A percentile compares a stretch with the other conserved stretches of the same genome.
phyloP scores from a whole-genome alignment of 2,329 filamentous ascomycete species.

The Alternaria rosae region DNA sequence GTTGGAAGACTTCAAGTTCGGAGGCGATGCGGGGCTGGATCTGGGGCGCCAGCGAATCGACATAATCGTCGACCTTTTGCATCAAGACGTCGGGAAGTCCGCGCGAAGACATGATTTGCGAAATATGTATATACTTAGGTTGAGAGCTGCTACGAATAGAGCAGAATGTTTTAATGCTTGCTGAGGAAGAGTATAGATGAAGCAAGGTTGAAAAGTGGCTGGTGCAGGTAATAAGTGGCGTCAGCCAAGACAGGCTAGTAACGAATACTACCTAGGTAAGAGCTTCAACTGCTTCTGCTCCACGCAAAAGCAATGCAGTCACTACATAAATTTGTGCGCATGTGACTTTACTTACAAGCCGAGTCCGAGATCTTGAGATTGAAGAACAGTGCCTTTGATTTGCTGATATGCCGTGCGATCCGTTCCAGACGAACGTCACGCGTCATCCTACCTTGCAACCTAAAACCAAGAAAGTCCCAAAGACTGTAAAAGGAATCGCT shows the following conservation, averaged over 20 bases:
- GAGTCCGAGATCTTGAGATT: neutral
- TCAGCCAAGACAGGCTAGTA: neutral
- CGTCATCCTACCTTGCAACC: neutral
- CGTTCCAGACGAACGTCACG: neutral
- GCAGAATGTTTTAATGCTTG: neutral
- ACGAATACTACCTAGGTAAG: neutral
- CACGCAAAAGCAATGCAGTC: neutral
- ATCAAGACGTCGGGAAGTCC: conserved; percentile 34
- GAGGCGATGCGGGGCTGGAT: conserved; percentile 42
- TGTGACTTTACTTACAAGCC: neutral
- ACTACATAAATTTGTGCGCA: neutral
- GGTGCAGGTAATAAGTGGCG: conserved; percentile 2
- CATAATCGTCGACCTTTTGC: conserved; percentile 40
- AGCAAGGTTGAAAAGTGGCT: neutral
- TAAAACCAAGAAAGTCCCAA: neutral
- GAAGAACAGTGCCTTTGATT: neutral
- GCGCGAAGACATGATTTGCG: conserved; percentile 25
- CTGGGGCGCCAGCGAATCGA: conserved; percentile 41
- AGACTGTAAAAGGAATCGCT: neutral
- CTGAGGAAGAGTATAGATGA: neutral
- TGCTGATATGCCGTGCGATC: neutral
- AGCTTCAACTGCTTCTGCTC: neutral
- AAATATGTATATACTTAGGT: neutral
- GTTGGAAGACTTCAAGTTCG: conserved; percentile 40
- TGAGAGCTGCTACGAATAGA: neutral